Conservation (phyloP, 345 rosid species). For the Mallotus nudiflorus region DNA sequence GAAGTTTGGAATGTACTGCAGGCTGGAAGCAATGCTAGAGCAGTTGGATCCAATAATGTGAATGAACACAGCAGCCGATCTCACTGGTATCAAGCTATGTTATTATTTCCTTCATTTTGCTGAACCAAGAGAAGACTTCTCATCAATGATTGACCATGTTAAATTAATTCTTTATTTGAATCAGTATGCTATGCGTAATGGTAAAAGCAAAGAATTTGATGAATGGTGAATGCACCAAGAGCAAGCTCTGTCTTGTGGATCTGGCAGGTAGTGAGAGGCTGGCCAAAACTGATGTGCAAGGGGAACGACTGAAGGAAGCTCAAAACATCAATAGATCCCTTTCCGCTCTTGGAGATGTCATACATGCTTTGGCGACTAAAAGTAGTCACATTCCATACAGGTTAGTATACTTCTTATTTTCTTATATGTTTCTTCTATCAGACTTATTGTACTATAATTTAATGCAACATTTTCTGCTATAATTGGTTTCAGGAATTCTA, state of each 20-base stretch:
- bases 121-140: background rate
- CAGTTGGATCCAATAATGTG: constrained; percentile 94
- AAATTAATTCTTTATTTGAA: constrained; percentile 18
- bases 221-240: constrained; percentile 83
- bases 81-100: constrained; percentile 62
- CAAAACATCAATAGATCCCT: constrained; percentile 91
- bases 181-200: constrained; percentile 91
- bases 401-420: constrained; percentile 28
- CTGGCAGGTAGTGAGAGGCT: constrained; percentile 98
- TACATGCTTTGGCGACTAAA: constrained; percentile 83
- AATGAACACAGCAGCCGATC: constrained; percentile 98
- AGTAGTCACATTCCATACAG: constrained; percentile 92
- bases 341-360: constrained; percentile 96
- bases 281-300: constrained; percentile 86
- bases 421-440: background rate
- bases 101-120: background rate
- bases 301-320: constrained; percentile 94
- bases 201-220: constrained; percentile 81
- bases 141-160: background rate
- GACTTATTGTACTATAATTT: background rate
- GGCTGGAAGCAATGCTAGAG: constrained; percentile 90
- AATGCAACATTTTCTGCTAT: constrained; percentile 15
- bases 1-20: constrained; percentile 91
- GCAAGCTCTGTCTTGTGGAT: constrained; percentile 99
- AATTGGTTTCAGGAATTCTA: constrained; percentile 74